phyloP scores from a whole-genome alignment of 164 flowering plant species.

The Liriodendron chinense region DNA sequence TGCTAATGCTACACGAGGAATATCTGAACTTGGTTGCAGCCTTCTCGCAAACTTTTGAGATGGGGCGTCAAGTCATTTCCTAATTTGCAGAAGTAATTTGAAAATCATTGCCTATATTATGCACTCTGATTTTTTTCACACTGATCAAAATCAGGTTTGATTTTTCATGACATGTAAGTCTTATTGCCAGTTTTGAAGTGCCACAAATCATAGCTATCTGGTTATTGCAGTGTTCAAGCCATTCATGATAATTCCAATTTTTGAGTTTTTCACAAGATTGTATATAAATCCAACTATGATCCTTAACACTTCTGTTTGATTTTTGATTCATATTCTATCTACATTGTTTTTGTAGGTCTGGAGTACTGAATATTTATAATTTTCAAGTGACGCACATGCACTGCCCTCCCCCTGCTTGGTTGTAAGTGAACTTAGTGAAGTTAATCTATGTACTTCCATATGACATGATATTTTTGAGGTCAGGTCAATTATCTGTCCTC shows the following conservation, averaged over 20 bases:
- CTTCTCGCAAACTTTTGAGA: too few relatives aligned
- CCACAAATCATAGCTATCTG: not conserved
- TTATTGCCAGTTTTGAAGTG: too few relatives aligned
- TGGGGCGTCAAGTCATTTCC: not conserved
- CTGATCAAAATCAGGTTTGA: not conserved
- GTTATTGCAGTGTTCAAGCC: not conserved
- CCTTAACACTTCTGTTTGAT: not conserved
- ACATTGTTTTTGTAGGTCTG: conserved; percentile 61
- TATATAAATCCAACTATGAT: not conserved
- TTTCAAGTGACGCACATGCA: conserved; percentile 77
- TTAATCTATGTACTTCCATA: conserved; percentile 1
- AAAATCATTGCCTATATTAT: not conserved
- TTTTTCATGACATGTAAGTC: not conserved
- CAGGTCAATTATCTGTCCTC: not conserved
- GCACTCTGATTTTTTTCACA: not conserved
- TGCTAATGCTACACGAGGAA: too few relatives aligned
- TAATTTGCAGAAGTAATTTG: not conserved
- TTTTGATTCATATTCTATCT: not conserved
- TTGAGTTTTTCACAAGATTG: not conserved
- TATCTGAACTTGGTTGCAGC: too few relatives aligned
- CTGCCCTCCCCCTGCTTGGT: conserved; percentile 96
- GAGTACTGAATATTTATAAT: conserved; percentile 64
- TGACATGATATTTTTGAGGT: not conserved
- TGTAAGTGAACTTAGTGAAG: conserved; percentile 68
- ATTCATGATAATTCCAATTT: not conserved